Evolutionary conservation across 2,329 filamentous ascomycete genomes (phyloP).

Genomic region (Fusarium sp.): DNA sequence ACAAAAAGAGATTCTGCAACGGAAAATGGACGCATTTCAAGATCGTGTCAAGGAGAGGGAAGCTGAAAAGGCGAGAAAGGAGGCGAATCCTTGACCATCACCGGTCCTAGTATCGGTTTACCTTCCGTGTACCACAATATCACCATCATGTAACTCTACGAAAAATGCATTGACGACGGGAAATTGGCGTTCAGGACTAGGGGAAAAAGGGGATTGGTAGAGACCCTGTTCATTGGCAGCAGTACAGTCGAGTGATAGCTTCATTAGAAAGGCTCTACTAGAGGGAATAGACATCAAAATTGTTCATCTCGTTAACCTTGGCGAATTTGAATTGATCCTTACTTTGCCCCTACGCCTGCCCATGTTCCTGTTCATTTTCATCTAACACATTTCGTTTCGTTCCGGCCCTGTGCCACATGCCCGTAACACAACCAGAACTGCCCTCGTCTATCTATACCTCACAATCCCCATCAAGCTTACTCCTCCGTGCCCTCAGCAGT

Average conservation of each 20-base stretch:
- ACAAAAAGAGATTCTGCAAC: conserved; percentile 55
- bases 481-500: conserved; percentile 61
- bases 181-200: conserved; percentile 24
- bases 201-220: not conserved
- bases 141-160: conserved; percentile 27
- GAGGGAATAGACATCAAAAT: conserved; percentile 14
- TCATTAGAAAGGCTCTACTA: not conserved
- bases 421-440: not conserved
- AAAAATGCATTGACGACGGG: conserved; percentile 8
- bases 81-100: conserved; percentile 9
- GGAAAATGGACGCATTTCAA: conserved; percentile 56
- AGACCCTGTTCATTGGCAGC: conserved; percentile 13
- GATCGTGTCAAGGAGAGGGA: conserved; percentile 55
- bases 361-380: conserved; percentile 21
- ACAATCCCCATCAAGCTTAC: conserved; percentile 24
- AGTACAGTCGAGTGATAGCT: not conserved
- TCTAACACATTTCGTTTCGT: conserved; percentile 27
- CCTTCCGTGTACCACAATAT: conserved; percentile 6
- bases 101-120: not conserved
- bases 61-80: conserved; percentile 42
- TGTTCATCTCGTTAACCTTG: conserved; percentile 7
- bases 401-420: not conserved
- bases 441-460: not conserved
- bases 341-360: conserved; percentile 36
- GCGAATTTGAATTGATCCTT: conserved; percentile 32